Evolutionary conservation across 805 yeast genomes (phyloP), one percentile per base, ranked within the genome.

Genomic region (Pichia eremophila): DNA sequence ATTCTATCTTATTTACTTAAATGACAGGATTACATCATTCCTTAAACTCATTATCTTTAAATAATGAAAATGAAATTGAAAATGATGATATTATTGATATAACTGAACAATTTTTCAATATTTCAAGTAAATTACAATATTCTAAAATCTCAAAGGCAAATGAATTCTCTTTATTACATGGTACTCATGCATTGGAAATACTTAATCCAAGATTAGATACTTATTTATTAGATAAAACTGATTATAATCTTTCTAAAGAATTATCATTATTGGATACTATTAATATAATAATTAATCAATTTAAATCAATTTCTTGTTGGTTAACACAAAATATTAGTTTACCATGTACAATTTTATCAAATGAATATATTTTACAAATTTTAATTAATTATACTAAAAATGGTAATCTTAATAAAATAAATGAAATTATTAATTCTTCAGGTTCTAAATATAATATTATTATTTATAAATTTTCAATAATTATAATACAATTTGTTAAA

Each of bases 141-240:
- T 82, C 81, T 32, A 70, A 74, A 43, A 79, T 91, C 18, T 76
- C 77, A 5, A 79, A 79, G 55, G 71, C 76, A 10, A 73, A 78
- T 0, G 65, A 66, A 28, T 87, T 88, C 65, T 77, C 79, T 46
- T 70, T 91, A 41, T 70, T 83, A 51, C 88, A 87, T 55, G 95
- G 96, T 0, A 85, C 96, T 1, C 81, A 90, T 54, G 95, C 98
- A 0, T 67, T 88, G 51, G 98, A 90, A 62, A 74, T 83, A 14
- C 72, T 79, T 48, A 87, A 87, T 59, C 69, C 72, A 11, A 78
- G 76, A 52, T 70, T 91, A 56, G 99, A 91, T 61, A 79, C 96
- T 0, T 88, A 91, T 2, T 57, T 85, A 46, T 72, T 85, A n/a
- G 57, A 64, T 29, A 62, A 78, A 35, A 50, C 70, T 6, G 49